Conservation (phyloP, 306 rosid genomes). For the Pterocarpus macrocarpus region DNA sequence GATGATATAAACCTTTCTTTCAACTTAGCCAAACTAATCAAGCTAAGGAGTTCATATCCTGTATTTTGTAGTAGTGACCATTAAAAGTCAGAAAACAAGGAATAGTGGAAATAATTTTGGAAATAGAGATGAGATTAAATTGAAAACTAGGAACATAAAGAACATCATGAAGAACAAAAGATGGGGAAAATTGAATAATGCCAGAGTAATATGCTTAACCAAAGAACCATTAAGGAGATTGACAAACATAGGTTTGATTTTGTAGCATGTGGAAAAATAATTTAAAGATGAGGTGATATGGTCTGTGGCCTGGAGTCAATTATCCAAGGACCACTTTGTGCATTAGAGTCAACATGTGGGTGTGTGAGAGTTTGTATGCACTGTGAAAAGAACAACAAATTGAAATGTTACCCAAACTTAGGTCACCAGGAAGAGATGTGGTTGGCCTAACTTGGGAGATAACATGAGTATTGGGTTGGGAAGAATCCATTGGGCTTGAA, state of each 20-base stretch:
- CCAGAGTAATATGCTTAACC: not conserved
- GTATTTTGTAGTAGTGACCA: no score
- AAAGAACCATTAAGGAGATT: not conserved
- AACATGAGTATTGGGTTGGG: not conserved
- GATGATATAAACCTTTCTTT: not conserved
- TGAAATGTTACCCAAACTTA: not conserved
- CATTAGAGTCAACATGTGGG: no score
- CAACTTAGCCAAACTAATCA: not conserved
- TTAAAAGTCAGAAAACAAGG: not conserved
- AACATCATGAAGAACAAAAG: not conserved
- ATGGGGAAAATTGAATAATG: not conserved
- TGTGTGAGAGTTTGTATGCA: not conserved
- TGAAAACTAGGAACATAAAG: not conserved
- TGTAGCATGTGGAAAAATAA: no score
- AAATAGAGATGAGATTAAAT: no score
- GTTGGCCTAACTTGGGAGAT: no score
- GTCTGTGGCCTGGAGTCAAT: not conserved
- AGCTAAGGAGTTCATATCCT: not conserved
- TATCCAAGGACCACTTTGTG: not conserved
- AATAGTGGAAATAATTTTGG: not conserved
- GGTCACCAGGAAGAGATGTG: no score
- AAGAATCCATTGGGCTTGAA: not conserved
- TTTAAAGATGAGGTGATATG: not conserved
- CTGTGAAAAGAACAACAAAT: not conserved
- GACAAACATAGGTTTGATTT: not conserved